Percentiles rank a stretch among this genome's conserved stretches.
These are phyloP conservation scores for Mycena vulgaris DNA, from an alignment of 768 basidiomycete genomes.

Conservation along the genomic window DNA sequence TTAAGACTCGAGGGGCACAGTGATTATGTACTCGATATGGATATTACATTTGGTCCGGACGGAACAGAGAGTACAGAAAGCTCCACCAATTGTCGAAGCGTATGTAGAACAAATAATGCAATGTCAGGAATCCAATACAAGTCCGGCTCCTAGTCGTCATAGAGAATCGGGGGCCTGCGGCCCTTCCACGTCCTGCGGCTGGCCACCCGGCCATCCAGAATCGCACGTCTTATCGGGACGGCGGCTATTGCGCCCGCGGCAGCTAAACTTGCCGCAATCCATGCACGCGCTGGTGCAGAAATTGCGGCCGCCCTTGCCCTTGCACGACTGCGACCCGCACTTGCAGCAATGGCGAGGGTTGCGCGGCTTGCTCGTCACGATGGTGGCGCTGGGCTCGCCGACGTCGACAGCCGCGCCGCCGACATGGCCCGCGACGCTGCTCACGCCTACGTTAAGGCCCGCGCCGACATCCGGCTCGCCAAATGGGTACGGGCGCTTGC, in stretches of 20 bases:
- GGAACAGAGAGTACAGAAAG: too few species aligned
- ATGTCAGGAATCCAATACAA: too few species aligned
- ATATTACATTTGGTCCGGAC: too few species aligned
- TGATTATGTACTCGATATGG: too few species aligned
- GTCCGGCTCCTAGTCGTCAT: too few species aligned
- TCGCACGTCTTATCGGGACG: conserved; percentile 82
- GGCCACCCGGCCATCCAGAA: conserved; percentile 14
- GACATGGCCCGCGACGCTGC: not conserved
- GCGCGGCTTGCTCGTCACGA: conserved; percentile 53
- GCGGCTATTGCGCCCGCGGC: conserved; percentile 83
- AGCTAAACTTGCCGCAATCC: conserved; percentile 87
- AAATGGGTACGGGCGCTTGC: conserved; percentile 47
- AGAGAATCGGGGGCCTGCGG: not conserved
- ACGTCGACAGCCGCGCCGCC: not conserved
- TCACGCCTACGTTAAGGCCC: conserved; percentile 5
- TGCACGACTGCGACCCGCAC: conserved; percentile 86
- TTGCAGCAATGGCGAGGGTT: conserved; percentile 85
- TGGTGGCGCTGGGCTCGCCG: not conserved
- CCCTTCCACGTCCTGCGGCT: not conserved
- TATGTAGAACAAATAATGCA: too few species aligned
- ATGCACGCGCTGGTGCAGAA: conserved; percentile 85
- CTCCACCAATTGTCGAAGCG: too few species aligned
- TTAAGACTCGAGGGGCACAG: too few species aligned
- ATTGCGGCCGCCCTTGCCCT: conserved; percentile 83
- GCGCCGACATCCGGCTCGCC: conserved; percentile 8